These are phyloP conservation scores for Ogataea kodamae DNA, from an alignment of 805 yeast genomes.

Conservation along the genomic window DNA sequence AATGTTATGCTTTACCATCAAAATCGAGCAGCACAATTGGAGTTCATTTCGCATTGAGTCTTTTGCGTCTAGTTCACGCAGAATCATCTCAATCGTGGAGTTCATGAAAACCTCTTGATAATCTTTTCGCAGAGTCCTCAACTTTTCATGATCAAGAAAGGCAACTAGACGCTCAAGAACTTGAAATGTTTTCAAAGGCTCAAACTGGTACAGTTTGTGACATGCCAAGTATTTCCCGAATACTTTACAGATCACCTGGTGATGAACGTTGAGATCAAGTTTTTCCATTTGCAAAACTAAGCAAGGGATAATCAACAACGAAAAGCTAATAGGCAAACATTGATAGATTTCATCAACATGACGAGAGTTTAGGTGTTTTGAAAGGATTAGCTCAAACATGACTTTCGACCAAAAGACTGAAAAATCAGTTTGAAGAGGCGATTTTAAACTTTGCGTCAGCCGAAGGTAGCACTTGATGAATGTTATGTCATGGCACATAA, in stretches of 20 bases:
- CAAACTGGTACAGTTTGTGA: conserved; percentile 9
- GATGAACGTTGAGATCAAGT: neutral
- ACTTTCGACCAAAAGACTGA: no score
- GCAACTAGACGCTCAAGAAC: conserved; percentile 8
- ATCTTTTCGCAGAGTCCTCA: conserved; percentile 18
- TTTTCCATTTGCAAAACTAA: no score
- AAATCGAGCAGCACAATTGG: conserved; percentile 22
- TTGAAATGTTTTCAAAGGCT: conserved; percentile 5
- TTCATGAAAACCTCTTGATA: conserved; percentile 17
- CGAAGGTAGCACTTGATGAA: no score
- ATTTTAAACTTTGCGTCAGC: no score
- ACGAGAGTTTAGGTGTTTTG: no score
- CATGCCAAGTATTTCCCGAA: conserved; percentile 8
- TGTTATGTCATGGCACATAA: no score
- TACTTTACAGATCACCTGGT: conserved; percentile 5
- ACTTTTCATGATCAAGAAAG: conserved; percentile 9
- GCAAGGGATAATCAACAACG: neutral
- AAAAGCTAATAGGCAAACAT: conserved; percentile 1
- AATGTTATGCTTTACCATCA: conserved; percentile 21
- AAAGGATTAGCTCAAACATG: no score
- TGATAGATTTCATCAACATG: no score
- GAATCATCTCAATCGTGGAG: no score
- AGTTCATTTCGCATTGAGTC: no score
- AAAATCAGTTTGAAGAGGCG: no score
- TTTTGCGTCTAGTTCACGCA: no score